Base-by-base conservation (phyloP, 179 eudicot species). In the Carnegiea gigantea region DNA sequence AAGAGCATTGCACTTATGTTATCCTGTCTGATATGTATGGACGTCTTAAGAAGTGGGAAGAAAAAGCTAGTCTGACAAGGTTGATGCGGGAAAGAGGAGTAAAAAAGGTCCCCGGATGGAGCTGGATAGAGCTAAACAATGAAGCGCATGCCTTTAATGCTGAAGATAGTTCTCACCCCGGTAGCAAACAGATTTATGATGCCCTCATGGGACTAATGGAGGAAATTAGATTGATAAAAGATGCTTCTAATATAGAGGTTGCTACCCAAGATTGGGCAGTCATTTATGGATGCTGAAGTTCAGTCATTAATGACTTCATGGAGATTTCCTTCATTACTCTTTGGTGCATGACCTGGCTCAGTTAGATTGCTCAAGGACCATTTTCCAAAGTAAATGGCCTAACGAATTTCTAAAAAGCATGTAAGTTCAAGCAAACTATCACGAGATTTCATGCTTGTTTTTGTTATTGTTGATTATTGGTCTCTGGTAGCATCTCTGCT, bases 71-170 rank as follows among this genome's bases (percentile, higher is more conserved):
- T 71, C 43, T 94, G 54, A 92, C 88, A 78, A 90, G 86, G 88
- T 80, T 90, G 85, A 92, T 94, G 98, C 89, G 87, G 86, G 89
- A 87, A 79, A 87, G 87, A 78, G 92, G 98, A 26, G 88, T 94
- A 24, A 91, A 54, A 81, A 94, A 92, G 86, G 91, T 94, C 77
- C 97, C 98, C 8, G 98, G 98, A 74, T 89, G 92, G 92, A 94
- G 95, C 80, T 92, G 98, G 95, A 90, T 94, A 36, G 97, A 94
- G 83, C 81, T 94, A 44, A 76, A 87, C 77, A 85, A 90, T 44
- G 87, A 87, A 77, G 82, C 93, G 53, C 98, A 94, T 82, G 86
- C 92, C 21, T 94, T 92, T 84, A 90, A 88, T 85, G 97, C 97
- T 40, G 93, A 85, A 53, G 90, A 86, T 79, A 85, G 49, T 79